phyloP scores from a whole-genome alignment of 768 basidiomycete genomes.

The Steccherinum ochraceum region DNA sequence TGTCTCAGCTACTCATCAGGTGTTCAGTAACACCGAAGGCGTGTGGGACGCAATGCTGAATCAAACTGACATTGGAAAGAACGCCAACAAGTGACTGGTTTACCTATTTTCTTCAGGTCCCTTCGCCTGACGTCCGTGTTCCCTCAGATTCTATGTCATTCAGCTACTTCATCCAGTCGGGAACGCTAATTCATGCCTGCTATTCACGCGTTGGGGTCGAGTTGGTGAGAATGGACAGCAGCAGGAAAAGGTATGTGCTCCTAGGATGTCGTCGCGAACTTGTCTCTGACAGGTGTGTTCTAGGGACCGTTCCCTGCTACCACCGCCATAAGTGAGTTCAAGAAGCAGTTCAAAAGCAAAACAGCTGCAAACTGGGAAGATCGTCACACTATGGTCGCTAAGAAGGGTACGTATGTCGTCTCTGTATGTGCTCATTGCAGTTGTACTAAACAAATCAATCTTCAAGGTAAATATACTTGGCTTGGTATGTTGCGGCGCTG shows the following conservation, averaged over 20 bases:
- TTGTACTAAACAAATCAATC: neutral
- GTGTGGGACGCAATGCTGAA: slow-evolving; percentile 61
- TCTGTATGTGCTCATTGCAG: neutral
- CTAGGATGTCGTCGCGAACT: no score
- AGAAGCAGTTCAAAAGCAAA: slow-evolving; percentile 55
- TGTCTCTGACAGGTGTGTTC: neutral
- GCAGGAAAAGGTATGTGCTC: slow-evolving; percentile 38
- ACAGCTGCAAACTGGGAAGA: slow-evolving; percentile 43
- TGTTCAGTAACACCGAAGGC: slow-evolving; percentile 33
- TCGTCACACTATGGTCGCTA: slow-evolving; percentile 43
- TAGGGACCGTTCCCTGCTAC: slow-evolving; percentile 42
- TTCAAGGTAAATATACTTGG: slow-evolving; percentile 52
- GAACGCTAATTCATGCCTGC: slow-evolving; percentile 26
- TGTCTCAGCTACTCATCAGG: slow-evolving; percentile 42
- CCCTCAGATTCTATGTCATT: slow-evolving; percentile 48
- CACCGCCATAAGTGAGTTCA: slow-evolving; percentile 44
- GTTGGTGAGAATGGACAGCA: slow-evolving; percentile 50
- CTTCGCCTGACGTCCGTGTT: neutral
- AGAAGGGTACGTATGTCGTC: slow-evolving; percentile 33
- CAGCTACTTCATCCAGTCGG: slow-evolving; percentile 48
- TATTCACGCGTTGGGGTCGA: slow-evolving; percentile 57
- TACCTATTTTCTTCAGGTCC: neutral
- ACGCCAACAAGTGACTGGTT: slow-evolving; percentile 39
- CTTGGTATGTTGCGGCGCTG: slow-evolving; percentile 39
- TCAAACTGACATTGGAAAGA: slow-evolving; percentile 49